Evolutionary conservation across 2,329 filamentous ascomycete genomes (phyloP).

Genomic region (Aureobasidium sp.): DNA sequence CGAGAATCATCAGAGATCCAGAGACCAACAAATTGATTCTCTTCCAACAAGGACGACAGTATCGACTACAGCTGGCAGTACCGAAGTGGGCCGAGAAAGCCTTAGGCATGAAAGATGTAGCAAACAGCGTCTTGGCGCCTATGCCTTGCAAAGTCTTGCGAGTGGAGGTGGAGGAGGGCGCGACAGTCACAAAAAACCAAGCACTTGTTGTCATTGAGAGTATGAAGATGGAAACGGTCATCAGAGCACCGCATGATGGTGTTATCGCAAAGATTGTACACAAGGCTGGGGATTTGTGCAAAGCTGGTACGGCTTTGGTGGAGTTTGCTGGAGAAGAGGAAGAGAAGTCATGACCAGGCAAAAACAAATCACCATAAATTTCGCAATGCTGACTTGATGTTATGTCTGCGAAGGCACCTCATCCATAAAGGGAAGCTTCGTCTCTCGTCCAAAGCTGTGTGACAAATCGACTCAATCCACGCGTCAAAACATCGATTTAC

Average conservation of each 20-base stretch:
- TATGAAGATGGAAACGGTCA: slow-evolving; percentile 65
- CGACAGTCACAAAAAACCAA: slow-evolving; percentile 85
- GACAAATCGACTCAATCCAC: background rate
- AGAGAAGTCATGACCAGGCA: background rate
- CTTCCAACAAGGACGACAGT: slow-evolving; percentile 75
- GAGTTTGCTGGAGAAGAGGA: slow-evolving; percentile 42
- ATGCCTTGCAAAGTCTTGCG: slow-evolving; percentile 98
- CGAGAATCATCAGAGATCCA: slow-evolving; percentile 75
- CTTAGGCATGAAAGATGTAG: slow-evolving; percentile 80
- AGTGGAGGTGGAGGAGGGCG: slow-evolving; percentile 87
- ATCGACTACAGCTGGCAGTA: slow-evolving; percentile 59
- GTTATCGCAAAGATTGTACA: slow-evolving; percentile 55
- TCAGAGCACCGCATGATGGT: slow-evolving; percentile 55
- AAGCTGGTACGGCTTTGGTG: slow-evolving; percentile 52
- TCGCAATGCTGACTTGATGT: background rate
- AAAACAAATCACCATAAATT: background rate
- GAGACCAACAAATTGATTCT: slow-evolving; percentile 64
- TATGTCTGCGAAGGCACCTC: background rate
- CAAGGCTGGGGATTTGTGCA: slow-evolving; percentile 49
- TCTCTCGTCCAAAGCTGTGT: background rate
- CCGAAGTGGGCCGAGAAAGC: slow-evolving; percentile 91
- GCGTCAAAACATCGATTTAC: background rate
- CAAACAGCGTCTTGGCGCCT: slow-evolving; percentile 87
- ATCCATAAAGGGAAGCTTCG: background rate
- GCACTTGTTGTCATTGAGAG: slow-evolving; percentile 77